phyloP scores from a whole-genome alignment of 2,329 filamentous ascomycete species.

The Pseudogymnoascus sp. region DNA sequence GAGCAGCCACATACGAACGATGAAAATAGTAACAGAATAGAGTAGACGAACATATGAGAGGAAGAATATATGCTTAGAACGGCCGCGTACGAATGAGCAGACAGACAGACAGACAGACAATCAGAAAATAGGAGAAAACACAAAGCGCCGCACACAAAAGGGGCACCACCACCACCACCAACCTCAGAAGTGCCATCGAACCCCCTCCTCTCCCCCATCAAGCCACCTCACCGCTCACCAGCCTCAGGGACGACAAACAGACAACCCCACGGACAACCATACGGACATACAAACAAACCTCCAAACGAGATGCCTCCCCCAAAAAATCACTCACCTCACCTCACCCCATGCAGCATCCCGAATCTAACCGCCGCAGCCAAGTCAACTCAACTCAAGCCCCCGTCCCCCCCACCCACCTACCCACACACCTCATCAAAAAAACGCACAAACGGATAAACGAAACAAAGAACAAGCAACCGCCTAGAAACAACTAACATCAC shows the following conservation, averaged over 20 bases:
- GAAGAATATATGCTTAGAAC: background rate
- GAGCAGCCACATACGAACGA: too few species aligned
- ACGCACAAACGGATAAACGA: too few species aligned
- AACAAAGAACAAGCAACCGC: background rate
- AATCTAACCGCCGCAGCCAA: background rate
- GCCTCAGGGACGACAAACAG: too few species aligned
- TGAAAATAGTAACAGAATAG: too few species aligned
- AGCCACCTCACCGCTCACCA: background rate
- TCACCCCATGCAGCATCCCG: background rate
- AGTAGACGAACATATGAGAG: background rate
- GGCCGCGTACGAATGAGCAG: background rate
- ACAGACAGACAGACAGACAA: background rate
- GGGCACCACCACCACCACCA: too few species aligned
- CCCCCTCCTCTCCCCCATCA: too few species aligned
- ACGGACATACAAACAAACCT: background rate
- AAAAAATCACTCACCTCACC: background rate
- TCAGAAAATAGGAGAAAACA: background rate
- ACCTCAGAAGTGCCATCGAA: too few species aligned
- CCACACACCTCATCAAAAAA: too few species aligned
- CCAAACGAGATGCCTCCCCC: too few species aligned
- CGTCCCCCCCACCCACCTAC: background rate
- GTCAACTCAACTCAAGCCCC: background rate
- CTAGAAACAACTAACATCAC: background rate
- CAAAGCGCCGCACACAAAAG: background rate
- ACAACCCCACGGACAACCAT: background rate